A percentile compares a stretch with the other conserved stretches of the same genome.
These are phyloP conservation scores for Heliamphora exappendiculata DNA, from an alignment of 148 eudicot species.

Conservation along the genomic window DNA sequence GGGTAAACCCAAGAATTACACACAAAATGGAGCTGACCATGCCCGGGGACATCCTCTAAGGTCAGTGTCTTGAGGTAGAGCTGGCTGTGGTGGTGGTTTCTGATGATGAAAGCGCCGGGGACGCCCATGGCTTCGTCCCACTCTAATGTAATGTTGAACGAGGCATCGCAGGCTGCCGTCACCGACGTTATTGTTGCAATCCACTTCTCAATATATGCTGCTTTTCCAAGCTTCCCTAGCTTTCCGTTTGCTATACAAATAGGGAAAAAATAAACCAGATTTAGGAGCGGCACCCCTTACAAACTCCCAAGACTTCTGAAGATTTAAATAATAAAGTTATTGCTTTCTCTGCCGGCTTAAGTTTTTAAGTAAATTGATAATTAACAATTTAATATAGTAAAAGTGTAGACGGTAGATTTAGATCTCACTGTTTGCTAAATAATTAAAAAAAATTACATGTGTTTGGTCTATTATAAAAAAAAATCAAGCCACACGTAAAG, in stretches of 20 bases:
- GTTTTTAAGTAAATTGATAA: no score
- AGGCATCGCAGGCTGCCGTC: slow-evolving; percentile 36
- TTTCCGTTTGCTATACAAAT: slow-evolving; percentile 34
- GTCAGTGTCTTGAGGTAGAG: slow-evolving; percentile 65
- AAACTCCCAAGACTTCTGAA: no score
- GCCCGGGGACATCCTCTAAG: slow-evolving; percentile 56
- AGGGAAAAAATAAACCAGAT: not conserved
- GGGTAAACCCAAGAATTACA: slow-evolving; percentile 97
- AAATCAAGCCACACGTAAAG: no score
- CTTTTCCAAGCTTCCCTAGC: slow-evolving; percentile 51
- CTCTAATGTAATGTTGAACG: slow-evolving; percentile 49
- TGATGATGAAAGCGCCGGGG: slow-evolving; percentile 65
- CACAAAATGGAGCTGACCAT: slow-evolving; percentile 47
- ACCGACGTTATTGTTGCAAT: slow-evolving; percentile 32
- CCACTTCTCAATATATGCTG: slow-evolving; percentile 61
- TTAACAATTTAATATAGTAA: no score
- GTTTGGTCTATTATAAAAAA: no score
- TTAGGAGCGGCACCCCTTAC: no score
- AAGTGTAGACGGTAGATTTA: no score
- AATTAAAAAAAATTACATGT: no score
- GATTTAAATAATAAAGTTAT: no score
- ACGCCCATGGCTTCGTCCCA: slow-evolving; percentile 71
- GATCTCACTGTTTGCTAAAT: no score
- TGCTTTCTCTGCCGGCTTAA: no score
- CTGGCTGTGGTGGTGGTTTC: slow-evolving; percentile 58